Conservation (phyloP, 2,329 filamentous ascomycete genomes). For the Fusarium graminum region DNA sequence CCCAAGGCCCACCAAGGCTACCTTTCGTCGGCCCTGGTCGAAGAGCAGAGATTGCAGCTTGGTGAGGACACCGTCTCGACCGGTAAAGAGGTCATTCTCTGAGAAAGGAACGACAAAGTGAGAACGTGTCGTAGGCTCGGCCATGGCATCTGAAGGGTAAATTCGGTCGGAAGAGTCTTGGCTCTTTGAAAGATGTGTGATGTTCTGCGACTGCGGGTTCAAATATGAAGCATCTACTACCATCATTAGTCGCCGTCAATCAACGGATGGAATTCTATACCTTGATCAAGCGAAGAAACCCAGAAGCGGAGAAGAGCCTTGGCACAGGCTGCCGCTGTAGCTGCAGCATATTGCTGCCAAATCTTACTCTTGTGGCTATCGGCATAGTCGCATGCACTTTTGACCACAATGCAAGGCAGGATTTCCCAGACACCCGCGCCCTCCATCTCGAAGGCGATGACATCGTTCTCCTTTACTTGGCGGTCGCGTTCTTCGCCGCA, state of each 20-base stretch:
- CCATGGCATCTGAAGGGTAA: fast-evolving
- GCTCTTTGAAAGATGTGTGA: not conserved
- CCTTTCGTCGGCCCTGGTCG: not conserved
- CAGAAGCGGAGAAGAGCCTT: constrained; percentile 12
- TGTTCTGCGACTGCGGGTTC: not conserved
- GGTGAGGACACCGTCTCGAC: not conserved
- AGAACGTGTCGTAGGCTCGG: not conserved
- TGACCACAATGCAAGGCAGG: constrained; percentile 9
- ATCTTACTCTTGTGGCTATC: constrained; percentile 28
- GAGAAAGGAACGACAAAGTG: not conserved
- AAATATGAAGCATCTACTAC: not conserved
- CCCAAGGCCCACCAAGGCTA: constrained; percentile 14
- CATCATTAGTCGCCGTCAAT: not conserved
- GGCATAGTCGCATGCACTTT: constrained; percentile 28
- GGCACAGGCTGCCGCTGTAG: constrained; percentile 2
- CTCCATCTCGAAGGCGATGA: constrained; percentile 9
- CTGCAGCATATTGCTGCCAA: constrained; percentile 30
- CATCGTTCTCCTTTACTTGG: fast-evolving
- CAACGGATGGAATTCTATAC: not conserved
- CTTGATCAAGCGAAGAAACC: not conserved
- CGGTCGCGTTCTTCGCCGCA: constrained; percentile 2
- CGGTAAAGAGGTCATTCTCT: not conserved
- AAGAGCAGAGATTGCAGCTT: not conserved
- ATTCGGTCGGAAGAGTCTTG: not conserved
- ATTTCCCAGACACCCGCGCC: not conserved